Evolutionary conservation across 1,284 basidiomycete genomes (phyloP).

Genomic region (Phlebopus sp.): DNA sequence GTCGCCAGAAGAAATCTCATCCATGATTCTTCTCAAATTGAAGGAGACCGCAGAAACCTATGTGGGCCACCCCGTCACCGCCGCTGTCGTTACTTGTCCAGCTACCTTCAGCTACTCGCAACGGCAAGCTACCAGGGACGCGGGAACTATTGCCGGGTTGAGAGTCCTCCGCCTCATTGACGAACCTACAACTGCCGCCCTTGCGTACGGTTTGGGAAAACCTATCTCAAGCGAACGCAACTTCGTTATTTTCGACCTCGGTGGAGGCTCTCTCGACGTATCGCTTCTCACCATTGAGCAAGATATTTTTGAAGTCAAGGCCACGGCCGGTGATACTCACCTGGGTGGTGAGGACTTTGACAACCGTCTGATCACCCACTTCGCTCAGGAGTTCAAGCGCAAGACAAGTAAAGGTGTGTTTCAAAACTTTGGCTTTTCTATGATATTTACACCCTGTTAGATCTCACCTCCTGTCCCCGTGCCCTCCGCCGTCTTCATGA

Average conservation of each 20-base stretch:
- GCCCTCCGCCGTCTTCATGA: conserved; percentile 96
- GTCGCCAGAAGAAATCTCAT: conserved; percentile 96
- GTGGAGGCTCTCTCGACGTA: conserved; percentile 99
- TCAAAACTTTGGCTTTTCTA: neutral
- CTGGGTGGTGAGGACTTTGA: conserved; percentile 99
- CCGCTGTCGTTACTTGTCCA: conserved; percentile 93
- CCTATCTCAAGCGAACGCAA: conserved; percentile 87
- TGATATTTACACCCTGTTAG: conserved; percentile 38
- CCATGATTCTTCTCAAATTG: conserved; percentile 98
- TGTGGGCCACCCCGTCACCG: conserved; percentile 79
- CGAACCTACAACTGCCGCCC: conserved; percentile 93
- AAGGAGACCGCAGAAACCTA: conserved; percentile 98
- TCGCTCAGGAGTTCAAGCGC: conserved; percentile 97
- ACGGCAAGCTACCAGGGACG: conserved; percentile 94
- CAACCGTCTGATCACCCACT: conserved; percentile 97
- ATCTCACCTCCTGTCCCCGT: conserved; percentile 90
- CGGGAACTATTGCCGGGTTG: conserved; percentile 85
- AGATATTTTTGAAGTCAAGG: conserved; percentile 99
- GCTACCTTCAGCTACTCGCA: conserved; percentile 99
- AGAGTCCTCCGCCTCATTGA: conserved; percentile 97
- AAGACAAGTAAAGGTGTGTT: conserved; percentile 92
- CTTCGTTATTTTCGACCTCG: conserved; percentile 96
- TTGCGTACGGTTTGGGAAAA: conserved; percentile 93
- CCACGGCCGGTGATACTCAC: conserved; percentile 98
- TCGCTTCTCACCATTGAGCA: conserved; percentile 97